A percentile compares a stretch with the other conserved stretches of the same genome.
Evolutionary conservation across 2,329 filamentous ascomycete species (phyloP).

Genomic region (Claviceps africana): DNA sequence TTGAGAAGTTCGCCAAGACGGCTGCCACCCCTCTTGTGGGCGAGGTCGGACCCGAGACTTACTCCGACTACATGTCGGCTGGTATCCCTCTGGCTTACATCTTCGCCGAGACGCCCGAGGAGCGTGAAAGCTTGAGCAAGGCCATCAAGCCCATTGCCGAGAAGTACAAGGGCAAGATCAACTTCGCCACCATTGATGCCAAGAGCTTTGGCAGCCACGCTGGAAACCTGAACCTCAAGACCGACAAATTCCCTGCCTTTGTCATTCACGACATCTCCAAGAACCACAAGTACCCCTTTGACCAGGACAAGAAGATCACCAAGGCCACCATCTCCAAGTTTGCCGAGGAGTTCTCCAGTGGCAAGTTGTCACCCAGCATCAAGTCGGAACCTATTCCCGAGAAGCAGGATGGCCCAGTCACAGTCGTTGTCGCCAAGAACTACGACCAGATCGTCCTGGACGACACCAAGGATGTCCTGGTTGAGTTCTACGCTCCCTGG

Average conservation of each 20-base stretch:
- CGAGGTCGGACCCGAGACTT: slow-evolving; percentile 94
- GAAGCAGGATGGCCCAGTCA: slow-evolving; percentile 79
- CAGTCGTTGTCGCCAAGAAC: slow-evolving; percentile 80
- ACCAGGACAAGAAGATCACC: slow-evolving; percentile 68
- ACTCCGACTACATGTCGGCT: slow-evolving; percentile 84
- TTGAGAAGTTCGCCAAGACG: slow-evolving; percentile 71
- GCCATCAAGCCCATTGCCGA: slow-evolving; percentile 75
- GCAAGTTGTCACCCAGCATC: slow-evolving; percentile 89
- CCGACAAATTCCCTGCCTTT: slow-evolving; percentile 91
- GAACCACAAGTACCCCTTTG: slow-evolving; percentile 95
- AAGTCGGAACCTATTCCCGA: slow-evolving; percentile 97
- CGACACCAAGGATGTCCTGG: slow-evolving; percentile 87
- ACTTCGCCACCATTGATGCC: slow-evolving; percentile 96
- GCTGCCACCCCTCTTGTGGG: slow-evolving; percentile 82
- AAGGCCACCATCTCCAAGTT: slow-evolving; percentile 61
- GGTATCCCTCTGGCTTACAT: slow-evolving; percentile 93
- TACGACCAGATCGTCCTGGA: slow-evolving; percentile 88
- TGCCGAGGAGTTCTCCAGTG: slow-evolving; percentile 69
- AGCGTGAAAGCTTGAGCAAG: slow-evolving; percentile 66
- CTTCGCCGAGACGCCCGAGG: slow-evolving; percentile 83
- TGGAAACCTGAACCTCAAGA: slow-evolving; percentile 91
- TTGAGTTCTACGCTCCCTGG: slow-evolving; percentile 99
- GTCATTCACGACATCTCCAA: slow-evolving; percentile 91
- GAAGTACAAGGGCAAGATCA: slow-evolving; percentile 86
- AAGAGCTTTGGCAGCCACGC: slow-evolving; percentile 89